Evolutionary conservation across 2,329 filamentous ascomycete species (phyloP), one percentile per base, ranked within the genome.

Genomic region (Mycosphaerella sp.): DNA sequence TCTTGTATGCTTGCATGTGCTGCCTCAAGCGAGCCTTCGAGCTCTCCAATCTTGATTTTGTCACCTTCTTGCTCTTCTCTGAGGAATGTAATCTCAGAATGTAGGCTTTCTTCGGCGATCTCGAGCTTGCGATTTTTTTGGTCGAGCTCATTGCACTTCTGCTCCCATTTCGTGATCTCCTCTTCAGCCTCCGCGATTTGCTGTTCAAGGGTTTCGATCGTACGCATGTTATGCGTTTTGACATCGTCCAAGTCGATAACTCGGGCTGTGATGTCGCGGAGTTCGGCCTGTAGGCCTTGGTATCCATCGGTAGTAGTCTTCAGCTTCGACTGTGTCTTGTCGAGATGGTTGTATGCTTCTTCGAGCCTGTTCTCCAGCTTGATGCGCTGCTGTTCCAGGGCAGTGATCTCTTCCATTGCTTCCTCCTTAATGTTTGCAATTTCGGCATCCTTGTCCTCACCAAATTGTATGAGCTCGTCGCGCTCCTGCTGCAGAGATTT

Each of bases 11-110:
- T 81, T 63, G 89, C 82, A 66, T 94, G 86, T n/a, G 83, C 79
- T 50, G 82, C 85, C 62, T 87, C 86, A 34, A 96, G 73, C 12
- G 85, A 82, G 7, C 88, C 87, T 65, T 97, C 90, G 6, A 97
- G 76, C 64, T 97, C 89, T 34, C 91, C 89, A 63, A 98, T 97
- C 70, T 89, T 90, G 67, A 98, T 95, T 77, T 98, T 98, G 74
- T 98, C 93, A 14, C 81, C 82, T 70, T 98, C 93, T 69, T 98
- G 93, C 73, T 98, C 93, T 66, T 98, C 93, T 1, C 93, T 84
- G 44, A 98, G 70, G 77, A 98, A 98, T 1, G 87, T 84, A 70
- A 97, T 94, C 69, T 98, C 93, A 53, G 85, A 85, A 62, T 96
- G 91, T 50, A 86, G 85, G 4, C 88, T 95, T 70, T 98, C 93